Evolutionary conservation across 169 alveolate species (phyloP).

Genomic region (Sarcocystis neurona): DNA sequence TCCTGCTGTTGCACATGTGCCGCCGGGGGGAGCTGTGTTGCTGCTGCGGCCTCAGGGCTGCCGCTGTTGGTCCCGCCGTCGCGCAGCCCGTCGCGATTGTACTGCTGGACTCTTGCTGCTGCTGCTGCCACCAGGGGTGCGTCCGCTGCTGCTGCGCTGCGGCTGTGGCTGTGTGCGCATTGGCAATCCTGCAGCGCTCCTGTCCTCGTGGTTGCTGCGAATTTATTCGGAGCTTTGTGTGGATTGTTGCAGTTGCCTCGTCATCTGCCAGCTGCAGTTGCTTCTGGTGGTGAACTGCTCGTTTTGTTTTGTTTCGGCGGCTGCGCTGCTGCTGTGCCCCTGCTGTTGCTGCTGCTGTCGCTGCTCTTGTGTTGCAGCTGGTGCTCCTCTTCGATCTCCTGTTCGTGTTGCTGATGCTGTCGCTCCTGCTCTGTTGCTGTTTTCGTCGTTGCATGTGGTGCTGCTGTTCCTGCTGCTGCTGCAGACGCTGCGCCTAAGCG

Average conservation of each 20-base stretch:
- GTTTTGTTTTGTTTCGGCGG: no score
- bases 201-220: no score
- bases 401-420: not conserved
- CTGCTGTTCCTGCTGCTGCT: not conserved
- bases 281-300: conserved; percentile 22
- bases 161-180: no score
- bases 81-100: no score
- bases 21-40: not conserved
- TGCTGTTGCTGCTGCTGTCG: conserved; percentile 16
- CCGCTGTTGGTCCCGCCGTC: no score
- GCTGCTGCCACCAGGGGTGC: conserved; percentile 15
- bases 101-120: conserved; percentile 35
- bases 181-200: no score
- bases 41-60: no score
- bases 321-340: conserved; percentile 34
- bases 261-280: no score
- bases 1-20: not conserved
- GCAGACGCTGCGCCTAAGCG: conserved; percentile 52
- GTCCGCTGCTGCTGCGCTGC: no score
- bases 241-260: no score
- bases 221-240: no score
- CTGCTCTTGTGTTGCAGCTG: not conserved
- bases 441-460: not conserved
- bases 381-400: not conserved
- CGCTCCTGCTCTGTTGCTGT: not conserved